Conservation (phyloP, 805 yeast species). For the Metschnikowia koreensis region DNA sequence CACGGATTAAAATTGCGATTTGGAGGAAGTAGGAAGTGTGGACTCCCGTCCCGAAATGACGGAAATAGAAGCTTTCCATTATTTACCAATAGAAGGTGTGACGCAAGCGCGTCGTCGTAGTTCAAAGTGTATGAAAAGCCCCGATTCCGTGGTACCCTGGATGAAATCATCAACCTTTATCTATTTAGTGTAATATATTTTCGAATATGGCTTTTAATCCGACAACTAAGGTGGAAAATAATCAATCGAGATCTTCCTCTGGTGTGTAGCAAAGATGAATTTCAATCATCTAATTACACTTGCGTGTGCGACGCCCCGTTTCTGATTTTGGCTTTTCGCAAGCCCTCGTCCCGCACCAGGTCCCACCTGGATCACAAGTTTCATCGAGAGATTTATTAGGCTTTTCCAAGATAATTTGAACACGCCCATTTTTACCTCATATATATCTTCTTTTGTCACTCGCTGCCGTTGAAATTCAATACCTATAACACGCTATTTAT, state of each 20-base stretch:
- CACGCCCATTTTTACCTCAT: not conserved
- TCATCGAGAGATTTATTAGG: not conserved
- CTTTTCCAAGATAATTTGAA: not conserved
- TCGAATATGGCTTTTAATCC: too few relatives aligned
- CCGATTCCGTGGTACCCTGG: too few relatives aligned
- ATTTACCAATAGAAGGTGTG: too few relatives aligned
- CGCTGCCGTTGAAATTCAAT: too few relatives aligned
- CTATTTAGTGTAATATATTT: too few relatives aligned
- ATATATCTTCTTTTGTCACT: too few relatives aligned
- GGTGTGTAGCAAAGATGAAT: too few relatives aligned
- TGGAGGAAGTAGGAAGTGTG: not conserved
- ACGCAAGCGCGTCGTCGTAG: too few relatives aligned
- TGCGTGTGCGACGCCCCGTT: not conserved
- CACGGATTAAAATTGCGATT: not conserved
- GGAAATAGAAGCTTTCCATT: not conserved
- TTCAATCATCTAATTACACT: not conserved
- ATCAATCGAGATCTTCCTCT: too few relatives aligned
- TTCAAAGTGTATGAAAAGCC: too few relatives aligned
- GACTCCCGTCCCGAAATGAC: not conserved
- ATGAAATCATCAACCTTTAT: too few relatives aligned
- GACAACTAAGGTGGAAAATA: not conserved
- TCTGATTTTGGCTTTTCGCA: slow-evolving; percentile 3
- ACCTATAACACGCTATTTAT: too few relatives aligned
- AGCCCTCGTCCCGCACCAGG: slow-evolving; percentile 8
- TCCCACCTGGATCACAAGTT: not conserved